phyloP scores from a whole-genome alignment of 305 asterid genomes.

The Solanum aculeatissimum region DNA sequence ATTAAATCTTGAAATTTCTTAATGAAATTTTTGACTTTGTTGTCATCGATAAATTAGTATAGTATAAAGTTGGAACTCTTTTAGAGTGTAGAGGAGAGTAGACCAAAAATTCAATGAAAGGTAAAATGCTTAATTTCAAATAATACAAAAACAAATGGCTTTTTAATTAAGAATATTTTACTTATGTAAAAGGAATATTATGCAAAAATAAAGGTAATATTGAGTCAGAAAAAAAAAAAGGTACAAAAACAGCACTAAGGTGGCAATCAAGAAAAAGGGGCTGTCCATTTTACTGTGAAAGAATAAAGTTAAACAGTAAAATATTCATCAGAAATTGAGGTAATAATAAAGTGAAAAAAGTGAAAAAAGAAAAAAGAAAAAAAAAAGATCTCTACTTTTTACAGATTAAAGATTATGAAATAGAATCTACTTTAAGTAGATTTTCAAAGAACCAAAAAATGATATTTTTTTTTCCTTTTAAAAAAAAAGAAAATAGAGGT shows the following conservation, averaged over 20 bases:
- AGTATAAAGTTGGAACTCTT: background rate
- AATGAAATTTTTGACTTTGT: background rate
- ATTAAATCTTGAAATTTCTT: background rate
- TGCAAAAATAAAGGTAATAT: background rate
- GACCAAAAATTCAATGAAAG: background rate
- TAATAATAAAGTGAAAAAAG: background rate
- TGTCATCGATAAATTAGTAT: background rate
- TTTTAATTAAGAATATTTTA: background rate
- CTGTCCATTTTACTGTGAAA: background rate
- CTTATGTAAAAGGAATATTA: background rate
- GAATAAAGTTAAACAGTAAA: background rate
- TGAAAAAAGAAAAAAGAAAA: background rate
- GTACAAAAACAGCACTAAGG: background rate
- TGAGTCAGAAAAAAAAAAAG: background rate
- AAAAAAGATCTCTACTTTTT: background rate
- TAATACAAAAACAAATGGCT: background rate
- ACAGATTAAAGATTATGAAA: background rate
- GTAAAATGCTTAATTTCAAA: background rate
- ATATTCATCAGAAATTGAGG: background rate
- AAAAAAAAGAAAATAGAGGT: background rate
- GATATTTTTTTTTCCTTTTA: background rate
- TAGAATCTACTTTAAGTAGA: background rate
- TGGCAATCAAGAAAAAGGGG: background rate
- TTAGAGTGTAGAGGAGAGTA: too few relatives aligned
- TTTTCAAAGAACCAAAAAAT: background rate